phyloP scores from a whole-genome alignment of 768 basidiomycete genomes.

The Termitomyces sp. region DNA sequence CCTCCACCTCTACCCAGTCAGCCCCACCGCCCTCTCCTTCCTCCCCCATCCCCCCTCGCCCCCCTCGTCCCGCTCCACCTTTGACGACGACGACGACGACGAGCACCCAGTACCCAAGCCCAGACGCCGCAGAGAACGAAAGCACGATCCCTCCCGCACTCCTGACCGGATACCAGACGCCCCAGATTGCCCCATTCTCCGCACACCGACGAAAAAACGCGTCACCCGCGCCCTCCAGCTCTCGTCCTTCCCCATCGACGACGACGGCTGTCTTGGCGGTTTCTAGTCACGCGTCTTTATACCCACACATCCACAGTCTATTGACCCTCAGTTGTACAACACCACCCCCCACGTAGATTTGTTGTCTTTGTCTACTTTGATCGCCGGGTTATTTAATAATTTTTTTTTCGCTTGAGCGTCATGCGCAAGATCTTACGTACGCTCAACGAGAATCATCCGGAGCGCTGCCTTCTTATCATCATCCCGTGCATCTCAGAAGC shows the following conservation, averaged over 20 bases:
- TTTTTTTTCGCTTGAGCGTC: neutral
- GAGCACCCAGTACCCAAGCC: constrained; percentile 18
- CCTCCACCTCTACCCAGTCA: constrained; percentile 18
- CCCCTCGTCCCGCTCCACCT: constrained; percentile 20
- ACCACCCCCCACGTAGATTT: neutral
- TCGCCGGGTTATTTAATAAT: neutral
- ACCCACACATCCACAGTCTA: neutral
- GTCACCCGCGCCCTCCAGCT: constrained; percentile 16
- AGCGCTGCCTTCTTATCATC: too few species aligned
- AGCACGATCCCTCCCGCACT: constrained; percentile 32
- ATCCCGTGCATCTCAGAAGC: too few species aligned
- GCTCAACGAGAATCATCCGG: too few species aligned
- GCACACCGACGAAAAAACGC: constrained; percentile 16
- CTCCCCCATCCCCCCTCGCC: constrained; percentile 34
- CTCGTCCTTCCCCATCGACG: constrained; percentile 26
- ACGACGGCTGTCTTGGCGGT: constrained; percentile 44
- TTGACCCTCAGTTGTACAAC: neutral
- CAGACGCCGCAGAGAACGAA: constrained; percentile 27
- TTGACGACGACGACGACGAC: constrained; percentile 13
- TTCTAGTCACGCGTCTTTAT: constrained; percentile 25
- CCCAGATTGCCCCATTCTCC: constrained; percentile 9
- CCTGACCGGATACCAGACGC: constrained; percentile 38
- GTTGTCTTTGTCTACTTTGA: neutral
- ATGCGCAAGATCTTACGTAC: too few species aligned
- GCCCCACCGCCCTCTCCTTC: constrained; percentile 28